Evolutionary conservation across 495 filamentous ascomycete species (phyloP).

Genomic region (Penicillium simplicissimum): DNA sequence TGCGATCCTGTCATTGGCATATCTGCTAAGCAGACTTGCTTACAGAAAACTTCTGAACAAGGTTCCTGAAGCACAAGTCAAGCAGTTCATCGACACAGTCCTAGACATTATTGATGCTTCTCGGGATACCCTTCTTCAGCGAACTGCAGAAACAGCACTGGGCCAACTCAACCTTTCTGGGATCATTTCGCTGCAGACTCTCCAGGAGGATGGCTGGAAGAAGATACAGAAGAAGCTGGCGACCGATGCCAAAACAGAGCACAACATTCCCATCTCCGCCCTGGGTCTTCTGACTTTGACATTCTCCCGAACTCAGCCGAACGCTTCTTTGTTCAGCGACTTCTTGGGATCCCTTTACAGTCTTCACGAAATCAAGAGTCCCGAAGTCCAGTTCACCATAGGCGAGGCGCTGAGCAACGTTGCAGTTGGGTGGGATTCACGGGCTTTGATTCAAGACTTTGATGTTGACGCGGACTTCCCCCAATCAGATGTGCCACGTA

Average conservation of each 20-base stretch:
- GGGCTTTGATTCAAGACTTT: constrained; percentile 57
- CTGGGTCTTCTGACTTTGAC: constrained; percentile 66
- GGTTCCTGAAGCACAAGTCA: constrained; percentile 35
- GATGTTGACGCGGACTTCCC: constrained; percentile 58
- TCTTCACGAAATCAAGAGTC: constrained; percentile 78
- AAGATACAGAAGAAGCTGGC: constrained; percentile 59
- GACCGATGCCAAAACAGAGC: constrained; percentile 71
- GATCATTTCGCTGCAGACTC: constrained; percentile 45
- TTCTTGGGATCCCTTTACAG: constrained; percentile 65
- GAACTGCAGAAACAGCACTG: constrained; percentile 63
- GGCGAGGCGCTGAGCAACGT: constrained; percentile 81
- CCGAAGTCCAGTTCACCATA: constrained; percentile 83
- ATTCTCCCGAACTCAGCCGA: constrained; percentile 42
- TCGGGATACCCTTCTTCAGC: constrained; percentile 57
- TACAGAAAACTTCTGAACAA: constrained; percentile 43
- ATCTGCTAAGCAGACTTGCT: constrained; percentile 59
- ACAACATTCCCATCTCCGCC: constrained; percentile 74
- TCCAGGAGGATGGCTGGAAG: constrained; percentile 42
- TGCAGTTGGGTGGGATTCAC: constrained; percentile 76
- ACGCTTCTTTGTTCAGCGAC: constrained; percentile 30
- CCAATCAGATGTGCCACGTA: constrained; percentile 41
- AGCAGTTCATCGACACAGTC: constrained; percentile 41
- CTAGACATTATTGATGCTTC: constrained; percentile 50
- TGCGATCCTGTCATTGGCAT: constrained; percentile 56
- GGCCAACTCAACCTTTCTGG: constrained; percentile 74